phyloP scores from a whole-genome alignment of 2,329 filamentous ascomycete genomes.

The Teratosphaeria gauchensis region DNA sequence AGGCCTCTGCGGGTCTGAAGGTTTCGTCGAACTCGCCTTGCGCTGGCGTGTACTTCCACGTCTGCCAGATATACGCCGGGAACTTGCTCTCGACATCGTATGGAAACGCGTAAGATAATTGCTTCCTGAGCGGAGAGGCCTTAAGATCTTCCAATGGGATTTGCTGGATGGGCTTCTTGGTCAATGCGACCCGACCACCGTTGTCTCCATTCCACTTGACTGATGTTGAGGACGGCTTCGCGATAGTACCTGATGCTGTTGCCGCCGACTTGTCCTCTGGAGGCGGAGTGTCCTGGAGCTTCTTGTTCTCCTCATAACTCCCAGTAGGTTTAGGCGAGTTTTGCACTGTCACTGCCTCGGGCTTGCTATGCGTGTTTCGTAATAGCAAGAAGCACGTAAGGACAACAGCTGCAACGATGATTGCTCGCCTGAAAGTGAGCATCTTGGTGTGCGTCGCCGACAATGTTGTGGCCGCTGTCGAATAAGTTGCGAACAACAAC shows the following conservation, averaged over 20 bases:
- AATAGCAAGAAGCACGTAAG: slow-evolving; percentile 62
- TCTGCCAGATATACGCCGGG: slow-evolving; percentile 98
- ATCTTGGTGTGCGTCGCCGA: slow-evolving; percentile 35
- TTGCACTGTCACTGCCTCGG: slow-evolving; percentile 11
- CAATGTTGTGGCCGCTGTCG: neutral
- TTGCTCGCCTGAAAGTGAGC: slow-evolving; percentile 68
- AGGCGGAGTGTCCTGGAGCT: slow-evolving; percentile 19
- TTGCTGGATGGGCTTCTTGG: slow-evolving; percentile 43
- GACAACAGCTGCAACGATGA: slow-evolving; percentile 61
- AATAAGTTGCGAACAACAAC: neutral
- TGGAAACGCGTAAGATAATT: slow-evolving; percentile 85
- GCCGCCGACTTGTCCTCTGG: slow-evolving; percentile 7
- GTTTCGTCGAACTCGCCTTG: slow-evolving; percentile 62
- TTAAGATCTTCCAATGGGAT: slow-evolving; percentile 61
- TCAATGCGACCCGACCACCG: slow-evolving; percentile 18
- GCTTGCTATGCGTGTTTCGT: slow-evolving; percentile 45
- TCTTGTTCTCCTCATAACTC: slow-evolving; percentile 26
- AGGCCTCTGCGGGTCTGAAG: slow-evolving; percentile 76
- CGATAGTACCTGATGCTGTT: neutral
- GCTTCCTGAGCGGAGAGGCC: slow-evolving; percentile 62
- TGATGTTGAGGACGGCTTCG: slow-evolving; percentile 20
- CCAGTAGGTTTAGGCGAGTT: slow-evolving; percentile 30
- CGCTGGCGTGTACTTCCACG: slow-evolving; percentile 81
- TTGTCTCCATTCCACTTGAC: slow-evolving; percentile 16
- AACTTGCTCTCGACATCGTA: slow-evolving; percentile 86